phyloP scores from a whole-genome alignment of 2,329 filamentous ascomycete species.

The Nectriaceae sp. region DNA sequence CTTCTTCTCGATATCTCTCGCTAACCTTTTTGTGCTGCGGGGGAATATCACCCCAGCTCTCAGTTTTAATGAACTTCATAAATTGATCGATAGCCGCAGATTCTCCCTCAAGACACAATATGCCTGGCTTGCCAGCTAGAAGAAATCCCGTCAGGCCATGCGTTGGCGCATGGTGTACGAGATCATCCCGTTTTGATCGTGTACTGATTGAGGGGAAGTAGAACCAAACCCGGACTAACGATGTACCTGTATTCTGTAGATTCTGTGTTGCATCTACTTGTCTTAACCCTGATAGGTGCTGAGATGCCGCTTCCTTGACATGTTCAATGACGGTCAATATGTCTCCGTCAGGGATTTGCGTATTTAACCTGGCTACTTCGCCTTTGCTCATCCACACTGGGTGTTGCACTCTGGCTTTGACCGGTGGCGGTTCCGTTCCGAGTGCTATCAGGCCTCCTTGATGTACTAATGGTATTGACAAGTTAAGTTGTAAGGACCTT shows the following conservation, averaged over 20 bases:
- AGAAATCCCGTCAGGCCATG: conserved; percentile 61
- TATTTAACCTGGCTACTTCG: conserved; percentile 40
- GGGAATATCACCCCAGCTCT: conserved; percentile 64
- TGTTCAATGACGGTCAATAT: conserved; percentile 47
- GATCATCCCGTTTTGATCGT: conserved; percentile 57
- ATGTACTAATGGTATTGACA: conserved; percentile 36
- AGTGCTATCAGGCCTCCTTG: conserved; percentile 7
- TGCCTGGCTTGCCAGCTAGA: conserved; percentile 60
- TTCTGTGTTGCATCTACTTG: conserved; percentile 11
- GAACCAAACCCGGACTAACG: conserved; percentile 59
- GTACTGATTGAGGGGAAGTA: conserved; percentile 65
- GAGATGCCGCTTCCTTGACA: conserved; percentile 38
- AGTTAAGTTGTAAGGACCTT: conserved; percentile 33
- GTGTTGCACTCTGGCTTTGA: conserved; percentile 47
- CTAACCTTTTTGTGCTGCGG: conserved; percentile 64
- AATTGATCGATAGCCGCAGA: conserved; percentile 54
- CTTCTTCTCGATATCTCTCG: conserved; percentile 51
- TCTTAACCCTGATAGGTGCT: no score
- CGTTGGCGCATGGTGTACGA: conserved; percentile 53
- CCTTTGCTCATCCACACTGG: conserved; percentile 55
- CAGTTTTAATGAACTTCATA: conserved; percentile 65
- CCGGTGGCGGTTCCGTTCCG: conserved; percentile 39
- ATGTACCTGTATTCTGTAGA: conserved; percentile 2
- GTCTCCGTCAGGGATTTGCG: conserved; percentile 45
- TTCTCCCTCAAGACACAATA: conserved; percentile 52